These are phyloP conservation scores for Xylariaceae sp. DNA, from an alignment of 2,329 filamentous ascomycete genomes.

Conservation along the genomic window DNA sequence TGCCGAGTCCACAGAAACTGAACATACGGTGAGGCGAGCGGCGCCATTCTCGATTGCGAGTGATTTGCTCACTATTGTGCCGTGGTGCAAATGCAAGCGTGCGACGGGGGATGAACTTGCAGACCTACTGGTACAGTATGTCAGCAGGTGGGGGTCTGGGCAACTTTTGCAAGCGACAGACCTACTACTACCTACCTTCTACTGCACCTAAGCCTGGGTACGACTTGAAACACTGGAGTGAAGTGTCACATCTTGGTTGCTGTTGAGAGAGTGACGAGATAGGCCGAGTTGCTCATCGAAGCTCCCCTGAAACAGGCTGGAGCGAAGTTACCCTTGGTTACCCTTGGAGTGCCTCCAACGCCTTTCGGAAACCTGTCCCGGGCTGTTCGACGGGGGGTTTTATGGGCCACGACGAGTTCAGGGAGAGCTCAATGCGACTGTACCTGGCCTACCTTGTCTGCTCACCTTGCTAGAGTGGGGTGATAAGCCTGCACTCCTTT, in stretches of 20 bases:
- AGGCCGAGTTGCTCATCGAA: constrained; percentile 1
- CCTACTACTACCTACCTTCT: no score
- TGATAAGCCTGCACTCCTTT: not conserved
- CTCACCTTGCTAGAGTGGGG: not conserved
- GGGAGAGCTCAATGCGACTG: constrained; percentile 7
- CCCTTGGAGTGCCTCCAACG: constrained; percentile 12
- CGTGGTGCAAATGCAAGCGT: no score
- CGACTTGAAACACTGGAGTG: constrained; percentile 18
- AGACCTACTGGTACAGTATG: no score
- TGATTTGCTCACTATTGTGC: no score
- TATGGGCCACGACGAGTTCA: no score
- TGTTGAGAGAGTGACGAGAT: constrained; percentile 10
- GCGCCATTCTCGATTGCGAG: no score
- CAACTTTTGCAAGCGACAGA: no score
- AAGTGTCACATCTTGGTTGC: constrained; percentile 10
- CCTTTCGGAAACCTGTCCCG: constrained; percentile 16
- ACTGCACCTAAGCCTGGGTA: no score
- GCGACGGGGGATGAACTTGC: no score
- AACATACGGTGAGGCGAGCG: no score
- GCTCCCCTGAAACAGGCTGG: constrained; percentile 18
- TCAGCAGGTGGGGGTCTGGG: no score
- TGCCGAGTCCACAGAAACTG: no score
- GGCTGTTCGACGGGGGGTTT: constrained; percentile 5
- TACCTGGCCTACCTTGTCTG: constrained; percentile 4
- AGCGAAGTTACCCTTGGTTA: constrained; percentile 13